phyloP scores from a whole-genome alignment of 129 eudicot genomes.

The Erigeron canadensis region DNA sequence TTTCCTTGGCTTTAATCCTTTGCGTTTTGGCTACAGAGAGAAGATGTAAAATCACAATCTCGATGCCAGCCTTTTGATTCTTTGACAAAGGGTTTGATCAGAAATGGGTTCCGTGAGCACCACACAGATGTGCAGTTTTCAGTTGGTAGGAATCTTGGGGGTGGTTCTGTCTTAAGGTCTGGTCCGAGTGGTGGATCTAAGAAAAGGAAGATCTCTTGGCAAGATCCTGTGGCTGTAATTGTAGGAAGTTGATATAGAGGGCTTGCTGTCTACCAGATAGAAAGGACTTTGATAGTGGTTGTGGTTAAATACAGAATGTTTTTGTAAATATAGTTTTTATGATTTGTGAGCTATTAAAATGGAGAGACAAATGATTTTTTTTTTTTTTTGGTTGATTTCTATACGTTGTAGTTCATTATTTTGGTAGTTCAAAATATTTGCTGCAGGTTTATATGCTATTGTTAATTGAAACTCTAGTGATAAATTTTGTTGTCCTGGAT shows the following conservation, averaged over 20 bases:
- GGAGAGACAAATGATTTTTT: no score
- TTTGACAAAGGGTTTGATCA: constrained; percentile 19
- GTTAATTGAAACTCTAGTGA: no score
- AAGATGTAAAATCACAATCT: background rate
- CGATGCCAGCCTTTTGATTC: background rate
- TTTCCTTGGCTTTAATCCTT: background rate
- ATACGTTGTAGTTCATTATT: no score
- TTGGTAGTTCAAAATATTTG: no score
- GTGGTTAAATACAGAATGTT: no score
- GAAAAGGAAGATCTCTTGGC: constrained; percentile 87
- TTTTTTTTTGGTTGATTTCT: no score
- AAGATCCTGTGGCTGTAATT: constrained; percentile 81
- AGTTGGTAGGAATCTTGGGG: constrained; percentile 45
- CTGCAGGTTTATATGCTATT: no score
- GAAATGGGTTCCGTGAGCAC: constrained; percentile 10
- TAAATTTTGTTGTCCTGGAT: no score
- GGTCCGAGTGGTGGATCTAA: constrained; percentile 41
- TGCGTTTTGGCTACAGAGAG: constrained; percentile 31
- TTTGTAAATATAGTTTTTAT: no score
- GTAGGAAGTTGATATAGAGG: constrained; percentile 12
- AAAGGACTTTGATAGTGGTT: background rate
- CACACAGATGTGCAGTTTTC: constrained; percentile 46
- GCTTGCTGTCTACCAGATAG: constrained; percentile 2
- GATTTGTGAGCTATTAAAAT: no score
- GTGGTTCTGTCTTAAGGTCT: constrained; percentile 22